Base-by-base conservation (phyloP, 257 asterid genomes). In the Agastache rugosa region DNA sequence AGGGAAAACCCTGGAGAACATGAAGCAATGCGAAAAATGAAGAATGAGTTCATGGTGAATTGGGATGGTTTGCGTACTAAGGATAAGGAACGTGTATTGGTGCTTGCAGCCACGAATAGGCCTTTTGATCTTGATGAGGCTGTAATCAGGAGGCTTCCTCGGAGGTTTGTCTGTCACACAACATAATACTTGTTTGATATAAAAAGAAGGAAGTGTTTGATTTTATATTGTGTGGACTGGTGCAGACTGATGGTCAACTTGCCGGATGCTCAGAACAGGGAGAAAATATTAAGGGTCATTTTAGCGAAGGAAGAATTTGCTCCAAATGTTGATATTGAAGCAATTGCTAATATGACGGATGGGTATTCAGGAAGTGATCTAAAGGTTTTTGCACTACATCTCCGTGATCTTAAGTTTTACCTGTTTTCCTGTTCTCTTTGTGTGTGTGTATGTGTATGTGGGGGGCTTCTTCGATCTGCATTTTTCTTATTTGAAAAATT, bases 11-110 rank as follows among this genome's bases (percentile, higher is more conserved):
- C 98, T 6, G 97, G 98, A 62, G 96, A 93, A 85, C 97, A 93
- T 83, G 98, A 89, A 88, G 96, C 97, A 66, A 93, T 93, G 98
- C 95, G 97, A 69, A 93, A 93, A 88, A 93, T 93, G 96, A 93
- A 93, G 81, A 93, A 93, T 72, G 96, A 93, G 77, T 93, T 93
- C 76, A 93, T 93, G 97, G 90, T 92, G 69, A 92, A 90, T 71
- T 92, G 96, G 98, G 98, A 90, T 78, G 98, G 97, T 78, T 81
- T 93, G 79, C 91, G 97, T 72, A 90, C 98, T 6, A 93, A 90
- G 85, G 98, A 90, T 72, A 90, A 89, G 85, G 98, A 93, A 78
- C 96, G 97, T 1, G 98, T 93, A 61, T 83, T 93, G 67, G 98
- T 93, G 45, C 97, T 93, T 80, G 96, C 93, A 67, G 98, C 98